Evolutionary conservation across 2,329 filamentous ascomycete genomes (phyloP).

Genomic region (Tolypocladium pustulatum): DNA sequence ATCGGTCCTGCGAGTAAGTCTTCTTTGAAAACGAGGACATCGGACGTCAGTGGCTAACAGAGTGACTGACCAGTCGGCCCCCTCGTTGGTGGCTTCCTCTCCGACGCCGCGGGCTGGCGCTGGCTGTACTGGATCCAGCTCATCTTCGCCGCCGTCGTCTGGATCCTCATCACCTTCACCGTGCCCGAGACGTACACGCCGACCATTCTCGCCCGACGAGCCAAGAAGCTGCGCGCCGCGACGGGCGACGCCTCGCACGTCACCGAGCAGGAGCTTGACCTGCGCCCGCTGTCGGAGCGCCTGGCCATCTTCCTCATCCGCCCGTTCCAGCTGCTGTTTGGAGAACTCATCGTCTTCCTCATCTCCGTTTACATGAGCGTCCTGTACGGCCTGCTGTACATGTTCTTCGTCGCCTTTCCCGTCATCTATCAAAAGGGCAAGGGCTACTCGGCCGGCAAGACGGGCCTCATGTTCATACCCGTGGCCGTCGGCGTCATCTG

Average conservation of each 20-base stretch:
- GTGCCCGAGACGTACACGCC: constrained; percentile 84
- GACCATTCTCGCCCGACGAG: constrained; percentile 60
- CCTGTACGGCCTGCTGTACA: constrained; percentile 63
- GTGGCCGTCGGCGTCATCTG: constrained; percentile 63
- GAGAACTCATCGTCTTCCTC: constrained; percentile 76
- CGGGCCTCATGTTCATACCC: constrained; percentile 81
- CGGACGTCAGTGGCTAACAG: too few species aligned
- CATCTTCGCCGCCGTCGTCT: constrained; percentile 60
- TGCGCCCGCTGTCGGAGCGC: constrained; percentile 56
- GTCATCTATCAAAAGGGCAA: constrained; percentile 71
- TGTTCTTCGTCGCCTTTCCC: constrained; percentile 64
- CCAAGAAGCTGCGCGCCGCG: constrained; percentile 58
- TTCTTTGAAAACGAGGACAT: too few species aligned
- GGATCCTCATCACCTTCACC: constrained; percentile 74
- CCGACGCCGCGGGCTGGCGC: constrained; percentile 61
- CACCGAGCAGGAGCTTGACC: constrained; percentile 72
- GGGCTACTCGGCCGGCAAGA: constrained; percentile 61
- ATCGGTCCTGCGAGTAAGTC: constrained; percentile 59
- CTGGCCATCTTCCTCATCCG: constrained; percentile 66
- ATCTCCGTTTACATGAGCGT: constrained; percentile 81
- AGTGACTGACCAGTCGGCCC: constrained; percentile 46
- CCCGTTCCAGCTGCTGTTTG: constrained; percentile 77
- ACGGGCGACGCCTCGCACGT: constrained; percentile 59
- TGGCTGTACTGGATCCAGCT: constrained; percentile 86
- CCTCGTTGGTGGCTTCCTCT: constrained; percentile 66